Evolutionary conservation across 2,329 filamentous ascomycete species (phyloP), one percentile per base, ranked within the genome.

Genomic region (Cercospora berteroae): DNA sequence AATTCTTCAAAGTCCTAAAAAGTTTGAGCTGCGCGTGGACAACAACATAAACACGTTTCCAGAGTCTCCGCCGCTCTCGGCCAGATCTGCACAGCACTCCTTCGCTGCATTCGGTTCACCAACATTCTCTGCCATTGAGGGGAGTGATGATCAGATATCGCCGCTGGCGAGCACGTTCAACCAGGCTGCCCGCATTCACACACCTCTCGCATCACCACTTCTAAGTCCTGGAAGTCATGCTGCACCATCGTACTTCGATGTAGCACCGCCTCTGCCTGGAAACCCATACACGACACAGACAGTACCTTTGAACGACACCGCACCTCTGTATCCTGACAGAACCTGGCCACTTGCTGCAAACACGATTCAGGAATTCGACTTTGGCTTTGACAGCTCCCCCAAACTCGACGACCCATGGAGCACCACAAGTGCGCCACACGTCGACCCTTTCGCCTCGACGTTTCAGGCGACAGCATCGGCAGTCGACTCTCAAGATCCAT

Each of bases 21-120:
- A 83, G 68, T 86, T 86, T 73, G 80, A 80, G 68, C 76, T 86
- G 52, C 81, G 83, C 58, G 76, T 80, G 69, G 78, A 82, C 16
- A 77, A 82, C 64, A 78, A 81, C 64, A 78, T 81, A 62, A 74
- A 76, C 48, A 67, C 68, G 39, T 73, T 80, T 10, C 79, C 82
- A 66, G 73, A 82, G 13, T 83, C 83, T 23, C 80, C 83, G 50
- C 81, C 82, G 57, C 78, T 79, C 65, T 82, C 83, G 50, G 79
- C 80, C 65, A 81, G 79, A 62, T 76, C 80, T 4, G 73, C 79
- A 60, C 75, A 80, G 59, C 78, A 82, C 58, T 62, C 70, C 31
- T 75, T 75, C 64, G 72, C 74, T 76, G 75, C 72, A 70, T 76
- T 76, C 74, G 74, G 74, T 48, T 73, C 72, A 36, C 70, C 72